Evolutionary conservation across 73 alveolate species (phyloP), one percentile per base, ranked within the genome.

Genomic region (Uronychia binucleata): DNA sequence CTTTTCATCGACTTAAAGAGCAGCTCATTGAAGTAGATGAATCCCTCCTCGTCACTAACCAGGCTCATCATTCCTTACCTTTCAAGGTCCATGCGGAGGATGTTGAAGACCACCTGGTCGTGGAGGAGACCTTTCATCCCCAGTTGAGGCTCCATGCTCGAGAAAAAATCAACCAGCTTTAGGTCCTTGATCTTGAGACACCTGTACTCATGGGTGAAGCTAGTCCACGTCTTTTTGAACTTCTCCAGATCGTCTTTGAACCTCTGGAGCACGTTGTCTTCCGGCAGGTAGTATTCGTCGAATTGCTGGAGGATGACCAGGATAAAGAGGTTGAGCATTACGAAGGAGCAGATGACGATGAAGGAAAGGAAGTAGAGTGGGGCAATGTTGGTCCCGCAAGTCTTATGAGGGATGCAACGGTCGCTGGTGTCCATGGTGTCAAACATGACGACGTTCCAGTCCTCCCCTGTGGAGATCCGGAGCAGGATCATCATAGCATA

Each of bases 191-290:
- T 91, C 57, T 91, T 91, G 46, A 82, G 74, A 1, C 96, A 88
- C 13, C 79, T 75, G 30, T 79, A 82, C 60, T 86, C 80, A 30
- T 58, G 77, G 28, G 93, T 83, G 57, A 74, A 87, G n/a, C 32
- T 34, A 0, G 85, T 46, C 96, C 96, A 91, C 0, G 84, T 78
- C 0, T 29, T 32, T 82, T 88, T 91, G 86, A 91, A 91, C 1
- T 60, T 81, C 32, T 91, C 91, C n/a, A 91, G 79, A 78, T 91
- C 85, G 32, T 86, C 92, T 58, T 91, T 91, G 79, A 91, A 91
- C 33, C 77, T 80, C 58, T 57, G 60, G 26, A 91, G 75, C 0
- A 88, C 90, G 74, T 91, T 91, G 34, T 87, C 96, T 74, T 91
- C 86, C 26, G 92, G 90, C 33, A 91, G 83, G 60, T 91, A 88